Evolutionary conservation across 2,329 filamentous ascomycete genomes (phyloP), one percentile per base, ranked within the genome.

Genomic region (Penicillium brasilianum): DNA sequence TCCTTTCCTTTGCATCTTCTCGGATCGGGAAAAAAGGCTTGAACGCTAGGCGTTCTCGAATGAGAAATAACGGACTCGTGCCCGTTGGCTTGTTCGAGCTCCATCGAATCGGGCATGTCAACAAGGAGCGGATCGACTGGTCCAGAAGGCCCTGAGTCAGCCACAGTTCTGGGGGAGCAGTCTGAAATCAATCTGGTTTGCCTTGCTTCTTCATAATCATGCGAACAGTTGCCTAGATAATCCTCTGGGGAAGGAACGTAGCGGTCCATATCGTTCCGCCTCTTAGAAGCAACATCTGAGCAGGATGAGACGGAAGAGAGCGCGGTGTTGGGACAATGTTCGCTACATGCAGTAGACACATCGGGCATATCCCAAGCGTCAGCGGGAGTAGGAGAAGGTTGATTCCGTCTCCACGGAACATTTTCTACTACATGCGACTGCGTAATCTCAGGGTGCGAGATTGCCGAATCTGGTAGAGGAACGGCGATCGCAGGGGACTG

Each of bases 241-340:
- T 41, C 34, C 18, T 53, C 50, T 20, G 7, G 50, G 4, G 20
- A 53, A 53, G 53, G 28, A 55, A 36, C 13, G 30, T 22, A 44
- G 39, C 16, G 9, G 25, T 11, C 20, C 4, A 18, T 44, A 14
- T 44, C 28, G 28, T 46, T 39, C 20, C 16, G 11, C 3, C 14
- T 55, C 3, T 39, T 36, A n/a, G 14, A 37, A 10, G 30, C 18
- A 46, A 36, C 13, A 55, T 36, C 41, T 48, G n/a, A 46, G 18
- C n/a, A 55, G 53, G 39, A 55, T 25, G 16, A 55, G 30, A 55
- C 11, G 7, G 53, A 46, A 36, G 53, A 55, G 49, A 37, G 49
- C 30, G 30, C 2, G 5, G 32, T 51, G 11, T 37, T 25, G 4
- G 41, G 9, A 55, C 10, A 55, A 48, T 55, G 4, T 55, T 55